Conservation (phyloP, 306 rosid species). For the Albizia julibrissin region DNA sequence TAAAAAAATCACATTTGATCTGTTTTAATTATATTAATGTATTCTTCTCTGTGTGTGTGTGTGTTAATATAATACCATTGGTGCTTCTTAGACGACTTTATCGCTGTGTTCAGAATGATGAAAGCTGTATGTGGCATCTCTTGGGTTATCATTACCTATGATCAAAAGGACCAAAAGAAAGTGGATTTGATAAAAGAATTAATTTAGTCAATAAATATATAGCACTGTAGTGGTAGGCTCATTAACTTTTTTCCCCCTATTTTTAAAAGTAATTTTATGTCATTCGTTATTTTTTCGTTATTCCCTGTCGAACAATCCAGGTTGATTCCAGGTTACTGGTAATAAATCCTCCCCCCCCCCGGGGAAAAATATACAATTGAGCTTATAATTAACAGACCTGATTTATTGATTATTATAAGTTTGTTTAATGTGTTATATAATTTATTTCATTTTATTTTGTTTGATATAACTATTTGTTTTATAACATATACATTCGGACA, state of each 20-base stretch:
- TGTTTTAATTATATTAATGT: neutral
- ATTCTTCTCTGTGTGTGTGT: too few relatives aligned
- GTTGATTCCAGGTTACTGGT: neutral
- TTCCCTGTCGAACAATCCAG: neutral
- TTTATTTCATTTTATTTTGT: neutral
- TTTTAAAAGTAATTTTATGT: neutral
- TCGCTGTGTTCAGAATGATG: neutral
- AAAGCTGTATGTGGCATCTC: neutral
- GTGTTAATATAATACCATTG: neutral
- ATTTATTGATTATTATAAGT: too few relatives aligned
- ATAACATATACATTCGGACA: neutral
- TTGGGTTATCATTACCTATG: conserved; percentile 35
- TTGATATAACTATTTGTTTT: neutral
- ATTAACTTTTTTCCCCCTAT: neutral
- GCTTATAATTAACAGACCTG: neutral
- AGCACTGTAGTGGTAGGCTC: neutral
- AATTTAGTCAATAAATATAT: neutral
- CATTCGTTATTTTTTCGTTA: neutral
- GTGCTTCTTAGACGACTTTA: neutral
- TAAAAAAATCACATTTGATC: neutral
- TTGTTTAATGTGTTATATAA: neutral
- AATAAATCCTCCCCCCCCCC: too few relatives aligned
- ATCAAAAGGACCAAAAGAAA: neutral
- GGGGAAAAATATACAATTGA: too few relatives aligned
- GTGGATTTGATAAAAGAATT: neutral